phyloP scores from a whole-genome alignment of 2,329 filamentous ascomycete genomes.

The Penicillium hordei region DNA sequence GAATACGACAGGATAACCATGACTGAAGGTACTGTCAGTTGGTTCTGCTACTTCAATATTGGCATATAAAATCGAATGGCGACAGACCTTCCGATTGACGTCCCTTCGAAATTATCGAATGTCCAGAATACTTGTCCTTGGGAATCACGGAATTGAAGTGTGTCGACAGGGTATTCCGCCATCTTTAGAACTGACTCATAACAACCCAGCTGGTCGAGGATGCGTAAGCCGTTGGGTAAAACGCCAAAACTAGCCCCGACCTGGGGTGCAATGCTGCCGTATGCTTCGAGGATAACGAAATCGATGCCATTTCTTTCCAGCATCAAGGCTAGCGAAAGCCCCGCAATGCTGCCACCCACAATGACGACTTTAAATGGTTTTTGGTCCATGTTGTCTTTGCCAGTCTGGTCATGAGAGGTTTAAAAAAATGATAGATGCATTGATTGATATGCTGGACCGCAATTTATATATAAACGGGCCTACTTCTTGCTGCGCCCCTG shows the following conservation, averaged over 20 bases:
- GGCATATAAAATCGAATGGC: not conserved
- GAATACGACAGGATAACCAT: slow-evolving; percentile 25
- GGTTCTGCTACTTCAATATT: not conserved
- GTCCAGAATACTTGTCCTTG: slow-evolving; percentile 5
- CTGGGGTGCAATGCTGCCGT: slow-evolving; percentile 45
- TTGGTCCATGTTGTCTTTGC: not conserved
- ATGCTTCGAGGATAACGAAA: slow-evolving; percentile 47
- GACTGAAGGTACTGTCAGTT: slow-evolving; percentile 7
- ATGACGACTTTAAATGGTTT: slow-evolving; percentile 42
- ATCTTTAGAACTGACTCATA: slow-evolving; percentile 26
- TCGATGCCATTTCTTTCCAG: slow-evolving; percentile 49
- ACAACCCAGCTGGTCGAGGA: slow-evolving; percentile 53
- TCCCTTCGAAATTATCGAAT: not conserved
- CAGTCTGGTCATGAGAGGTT: not conserved
- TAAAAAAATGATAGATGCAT: not conserved
- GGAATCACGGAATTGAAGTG: slow-evolving; percentile 8
- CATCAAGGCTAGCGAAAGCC: slow-evolving; percentile 47
- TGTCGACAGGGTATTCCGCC: slow-evolving; percentile 12
- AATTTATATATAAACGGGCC: not conserved
- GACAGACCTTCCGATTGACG: slow-evolving; percentile 2
- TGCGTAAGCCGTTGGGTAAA: slow-evolving; percentile 44
- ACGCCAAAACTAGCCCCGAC: slow-evolving; percentile 52
- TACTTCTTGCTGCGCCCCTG: not conserved
- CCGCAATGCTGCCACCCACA: slow-evolving; percentile 50
- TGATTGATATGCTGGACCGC: too few relatives aligned